Percentiles rank a stretch among this genome's conserved stretches.
Evolutionary conservation across 345 rosid genomes (phyloP).

Genomic region (Excoecaria agallocha): DNA sequence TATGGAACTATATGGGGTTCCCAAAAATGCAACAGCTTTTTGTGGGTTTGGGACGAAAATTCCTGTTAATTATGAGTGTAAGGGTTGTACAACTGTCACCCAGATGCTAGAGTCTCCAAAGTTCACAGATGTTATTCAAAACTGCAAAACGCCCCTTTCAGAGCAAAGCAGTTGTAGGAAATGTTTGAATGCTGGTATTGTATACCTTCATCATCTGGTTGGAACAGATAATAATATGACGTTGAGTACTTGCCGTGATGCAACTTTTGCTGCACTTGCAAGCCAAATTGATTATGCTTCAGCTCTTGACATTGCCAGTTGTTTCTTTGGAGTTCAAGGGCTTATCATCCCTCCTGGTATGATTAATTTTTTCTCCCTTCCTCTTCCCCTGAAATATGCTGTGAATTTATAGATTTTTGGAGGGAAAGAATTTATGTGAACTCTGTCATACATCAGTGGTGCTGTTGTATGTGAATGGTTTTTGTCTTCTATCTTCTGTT

Average conservation of each 20-base stretch:
- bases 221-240: conserved; percentile 59
- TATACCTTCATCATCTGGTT: conserved; percentile 61
- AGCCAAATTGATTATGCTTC: conserved; percentile 65
- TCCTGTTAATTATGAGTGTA: conserved; percentile 67
- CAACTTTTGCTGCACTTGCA: conserved; percentile 70
- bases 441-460: neutral
- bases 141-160: conserved; percentile 60
- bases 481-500: neutral
- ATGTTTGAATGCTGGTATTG: conserved; percentile 76
- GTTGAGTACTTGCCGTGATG: conserved; percentile 85
- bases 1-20: conserved; percentile 73
- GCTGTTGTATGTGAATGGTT: neutral
- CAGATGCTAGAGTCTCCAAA: conserved; percentile 76
- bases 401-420: neutral
- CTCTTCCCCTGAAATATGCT: neutral
- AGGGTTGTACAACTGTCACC: conserved; percentile 62
- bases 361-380: conserved; percentile 8
- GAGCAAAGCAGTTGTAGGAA: conserved; percentile 54
- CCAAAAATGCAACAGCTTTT: conserved; percentile 66
- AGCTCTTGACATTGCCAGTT: conserved; percentile 63
- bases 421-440: neutral
- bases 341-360: conserved; percentile 53
- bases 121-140: conserved; percentile 52
- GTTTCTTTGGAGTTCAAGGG: conserved; percentile 83
- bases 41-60: conserved; percentile 90